Base-by-base conservation (phyloP, 2,329 filamentous ascomycete genomes). In the Rhynchosporium secalis region DNA sequence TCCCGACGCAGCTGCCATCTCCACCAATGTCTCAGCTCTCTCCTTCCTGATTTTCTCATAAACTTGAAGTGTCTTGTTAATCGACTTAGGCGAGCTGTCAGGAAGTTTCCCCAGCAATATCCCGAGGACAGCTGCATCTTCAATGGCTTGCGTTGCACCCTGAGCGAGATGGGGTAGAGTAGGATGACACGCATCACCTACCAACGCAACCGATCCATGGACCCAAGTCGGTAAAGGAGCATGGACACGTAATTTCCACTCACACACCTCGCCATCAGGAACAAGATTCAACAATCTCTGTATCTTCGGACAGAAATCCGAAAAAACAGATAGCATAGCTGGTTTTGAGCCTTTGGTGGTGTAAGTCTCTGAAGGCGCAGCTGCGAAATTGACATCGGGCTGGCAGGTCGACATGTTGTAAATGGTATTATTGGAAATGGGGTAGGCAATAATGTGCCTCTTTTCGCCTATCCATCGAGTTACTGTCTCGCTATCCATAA, bases 391-490 rank as follows among this genome's bases (percentile, higher is more conserved):
- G 66, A 75, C 76, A 69, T 88, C 86, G 2, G 85, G 85, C 72
- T 88, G 86, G 36, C 83, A 79, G 10, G 84, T 81, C 12, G 85
- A 86, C 40, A 88, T 76, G 74, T 88, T 88, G 76, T 87, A 88
- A 69, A 87, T 81, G 41, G 79, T 80, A 70, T 90, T 85, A 71
- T 81, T 83, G 65, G 84, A 81, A 48, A 94, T 86, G 0, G 89
- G 86, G 73, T 93, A 94, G 0, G 88, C 88, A 69, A 93, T 90
- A 73, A 92, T 89, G 75, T 93, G 90, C 1, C 88, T 82, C 68
- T 84, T 84, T 72, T 86, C 86, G 38, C 90, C 90, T 57, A 93
- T 88, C 90, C 89, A 93, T 56, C 90, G 83, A 45, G 86, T 87
- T 2, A 89, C 89, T 55, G 82, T 79, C 70, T 91, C 83, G 48